phyloP scores from a whole-genome alignment of 306 rosid species.

The Glycine soja region DNA sequence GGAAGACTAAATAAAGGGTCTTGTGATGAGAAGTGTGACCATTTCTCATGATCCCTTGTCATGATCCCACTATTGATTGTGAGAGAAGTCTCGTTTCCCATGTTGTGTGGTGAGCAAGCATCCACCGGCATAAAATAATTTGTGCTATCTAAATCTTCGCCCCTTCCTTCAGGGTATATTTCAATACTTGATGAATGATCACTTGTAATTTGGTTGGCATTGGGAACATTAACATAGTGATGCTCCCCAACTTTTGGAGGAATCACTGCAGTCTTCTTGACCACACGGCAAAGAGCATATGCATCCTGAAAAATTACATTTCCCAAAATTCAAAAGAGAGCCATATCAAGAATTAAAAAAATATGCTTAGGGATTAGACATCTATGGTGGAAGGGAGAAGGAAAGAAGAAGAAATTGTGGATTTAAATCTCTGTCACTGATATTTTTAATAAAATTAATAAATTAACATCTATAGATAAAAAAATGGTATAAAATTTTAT shows the following conservation, averaged over 20 bases:
- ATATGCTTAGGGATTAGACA: no score
- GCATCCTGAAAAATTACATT: conserved; percentile 66
- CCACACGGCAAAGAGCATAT: conserved; percentile 85
- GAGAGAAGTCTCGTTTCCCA: conserved; percentile 35
- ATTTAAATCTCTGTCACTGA: no score
- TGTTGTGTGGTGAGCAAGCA: conserved; percentile 4
- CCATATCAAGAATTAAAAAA: no score
- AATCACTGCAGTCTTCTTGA: conserved; percentile 71
- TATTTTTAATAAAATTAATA: no score
- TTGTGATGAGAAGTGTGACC: conserved; percentile 63
- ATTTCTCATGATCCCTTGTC: conserved; percentile 53
- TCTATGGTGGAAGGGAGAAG: no score
- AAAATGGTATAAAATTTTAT: no score
- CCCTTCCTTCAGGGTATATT: conserved; percentile 73
- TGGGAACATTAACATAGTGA: conserved; percentile 52
- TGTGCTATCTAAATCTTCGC: conserved; percentile 72
- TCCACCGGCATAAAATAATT: conserved; percentile 57
- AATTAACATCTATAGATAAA: no score
- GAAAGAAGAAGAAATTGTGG: no score
- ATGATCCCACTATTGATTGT: conserved; percentile 38
- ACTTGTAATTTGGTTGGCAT: conserved; percentile 56
- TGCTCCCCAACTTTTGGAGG: conserved; percentile 68
- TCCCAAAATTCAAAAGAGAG: background rate
- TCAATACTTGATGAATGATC: conserved; percentile 77
- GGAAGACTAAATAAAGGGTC: conserved; percentile 55